Evolutionary conservation across 2,329 filamentous ascomycete species (phyloP).

Genomic region (Phaeosphaeriaceae sp.): DNA sequence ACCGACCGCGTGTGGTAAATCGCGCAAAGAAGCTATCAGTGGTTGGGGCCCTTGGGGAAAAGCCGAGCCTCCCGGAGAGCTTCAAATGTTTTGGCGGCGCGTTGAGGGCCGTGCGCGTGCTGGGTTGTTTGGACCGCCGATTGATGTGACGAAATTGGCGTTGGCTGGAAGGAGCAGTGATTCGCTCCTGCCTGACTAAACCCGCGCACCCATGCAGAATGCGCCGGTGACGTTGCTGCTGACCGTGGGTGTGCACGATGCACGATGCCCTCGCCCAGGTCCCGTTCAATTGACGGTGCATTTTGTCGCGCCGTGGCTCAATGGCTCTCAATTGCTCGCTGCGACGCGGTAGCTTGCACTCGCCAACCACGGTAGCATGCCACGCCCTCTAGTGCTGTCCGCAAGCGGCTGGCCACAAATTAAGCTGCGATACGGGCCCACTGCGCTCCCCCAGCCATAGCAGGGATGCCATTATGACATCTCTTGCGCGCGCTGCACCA

Average conservation of each 20-base stretch:
- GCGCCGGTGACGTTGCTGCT: constrained; percentile 7
- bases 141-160: no score
- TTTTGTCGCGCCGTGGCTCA: not conserved
- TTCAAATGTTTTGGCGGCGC: constrained; percentile 14
- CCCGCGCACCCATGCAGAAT: constrained; percentile 1
- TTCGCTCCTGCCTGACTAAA: constrained; percentile 9
- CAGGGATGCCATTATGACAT: constrained; percentile 11
- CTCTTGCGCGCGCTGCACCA: not conserved
- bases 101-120: constrained; percentile 9
- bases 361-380: not conserved
- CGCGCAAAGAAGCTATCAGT: constrained; percentile 19
- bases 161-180: constrained; percentile 8
- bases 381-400: constrained; percentile 2
- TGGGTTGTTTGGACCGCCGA: no score
- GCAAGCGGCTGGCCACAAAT: constrained; percentile 14
- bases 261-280: no score
- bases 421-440: constrained; percentile 19
- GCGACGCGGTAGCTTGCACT: not conserved
- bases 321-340: not conserved
- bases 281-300: not conserved
- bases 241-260: not conserved
- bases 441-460: constrained; percentile 14
- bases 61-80: constrained; percentile 20
- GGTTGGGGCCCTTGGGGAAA: constrained; percentile 13
- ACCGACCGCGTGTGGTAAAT: constrained; percentile 16